phyloP scores from a whole-genome alignment of 371 early-diverging fungal genomes.

The Capillidium heterosporum region DNA sequence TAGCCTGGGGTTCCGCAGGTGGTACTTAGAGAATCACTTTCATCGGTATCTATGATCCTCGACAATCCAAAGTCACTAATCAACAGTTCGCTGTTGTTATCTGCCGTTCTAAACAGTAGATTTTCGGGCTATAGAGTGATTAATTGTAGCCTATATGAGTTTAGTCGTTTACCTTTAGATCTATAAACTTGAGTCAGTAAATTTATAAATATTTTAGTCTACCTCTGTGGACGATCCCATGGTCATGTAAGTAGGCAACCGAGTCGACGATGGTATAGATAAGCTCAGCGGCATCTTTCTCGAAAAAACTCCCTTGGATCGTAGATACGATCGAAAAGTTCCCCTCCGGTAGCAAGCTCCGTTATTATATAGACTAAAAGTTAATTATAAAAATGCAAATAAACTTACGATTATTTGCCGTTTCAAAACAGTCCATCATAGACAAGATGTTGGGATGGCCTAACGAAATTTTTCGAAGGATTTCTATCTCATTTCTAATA shows the following conservation, averaged over 20 bases:
- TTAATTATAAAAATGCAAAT: background rate
- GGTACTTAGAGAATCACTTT: conserved; percentile 51
- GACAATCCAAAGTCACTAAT: conserved; percentile 82
- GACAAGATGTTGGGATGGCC: conserved; percentile 75
- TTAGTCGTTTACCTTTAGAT: conserved; percentile 20
- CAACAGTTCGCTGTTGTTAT: conserved; percentile 45
- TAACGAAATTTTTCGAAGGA: conserved; percentile 63
- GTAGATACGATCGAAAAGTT: conserved; percentile 75
- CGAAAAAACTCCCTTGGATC: conserved; percentile 55
- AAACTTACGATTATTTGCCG: conserved; percentile 58
- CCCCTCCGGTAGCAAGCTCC: conserved; percentile 80
- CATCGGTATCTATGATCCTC: conserved; percentile 57
- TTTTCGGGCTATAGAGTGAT: conserved; percentile 52
- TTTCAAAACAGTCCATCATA: conserved; percentile 80
- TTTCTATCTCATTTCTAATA: conserved; percentile 78
- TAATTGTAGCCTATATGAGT: background rate
- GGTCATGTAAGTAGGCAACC: conserved; percentile 64
- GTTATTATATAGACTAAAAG: conserved; percentile 66
- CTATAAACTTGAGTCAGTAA: conserved; percentile 10
- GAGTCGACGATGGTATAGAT: conserved; percentile 52
- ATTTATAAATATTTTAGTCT: background rate
- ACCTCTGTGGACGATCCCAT: conserved; percentile 79
- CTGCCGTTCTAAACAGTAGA: conserved; percentile 54
- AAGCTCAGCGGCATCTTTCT: conserved; percentile 69
- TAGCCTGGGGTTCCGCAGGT: conserved; percentile 78